Evolutionary conservation across 2,329 filamentous ascomycete genomes (phyloP).

Genomic region (Sphaerulina vaccinii): DNA sequence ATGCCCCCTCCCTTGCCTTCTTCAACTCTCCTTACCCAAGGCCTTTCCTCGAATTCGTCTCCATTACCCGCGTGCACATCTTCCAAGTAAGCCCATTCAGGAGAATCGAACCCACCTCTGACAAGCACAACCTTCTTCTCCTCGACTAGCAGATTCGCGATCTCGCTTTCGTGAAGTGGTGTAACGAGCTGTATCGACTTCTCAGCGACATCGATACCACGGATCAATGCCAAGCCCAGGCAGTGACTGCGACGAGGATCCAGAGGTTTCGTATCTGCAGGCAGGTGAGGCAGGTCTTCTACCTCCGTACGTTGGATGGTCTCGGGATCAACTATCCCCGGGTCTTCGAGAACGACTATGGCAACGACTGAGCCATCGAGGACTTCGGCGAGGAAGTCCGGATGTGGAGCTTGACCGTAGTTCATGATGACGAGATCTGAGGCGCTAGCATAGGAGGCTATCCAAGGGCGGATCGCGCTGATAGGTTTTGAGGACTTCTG

Average conservation of each 20-base stretch:
- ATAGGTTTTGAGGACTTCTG: conserved; percentile 49
- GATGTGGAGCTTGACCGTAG: conserved; percentile 63
- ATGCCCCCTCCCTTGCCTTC: conserved; percentile 29
- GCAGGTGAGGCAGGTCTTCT: conserved; percentile 63
- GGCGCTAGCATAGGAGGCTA: conserved; percentile 58
- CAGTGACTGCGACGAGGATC: conserved; percentile 60
- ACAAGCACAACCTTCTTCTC: conserved; percentile 58
- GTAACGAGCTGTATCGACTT: conserved; percentile 64
- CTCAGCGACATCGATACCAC: conserved; percentile 61
- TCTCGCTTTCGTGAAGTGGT: conserved; percentile 48
- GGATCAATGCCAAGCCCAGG: conserved; percentile 67
- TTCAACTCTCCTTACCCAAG: conserved; percentile 34
- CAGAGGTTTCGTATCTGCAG: conserved; percentile 51
- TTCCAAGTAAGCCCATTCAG: conserved; percentile 69
- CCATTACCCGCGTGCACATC: conserved; percentile 48
- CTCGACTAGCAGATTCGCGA: conserved; percentile 23
- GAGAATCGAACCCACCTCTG: conserved; percentile 66
- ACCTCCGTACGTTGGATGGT: conserved; percentile 44
- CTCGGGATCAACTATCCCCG: conserved; percentile 16
- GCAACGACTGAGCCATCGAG: conserved; percentile 71
- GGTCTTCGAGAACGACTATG: conserved; percentile 58
- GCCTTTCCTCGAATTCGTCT: conserved; percentile 24
- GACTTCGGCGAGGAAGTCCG: conserved; percentile 60
- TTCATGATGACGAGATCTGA: conserved; percentile 64
- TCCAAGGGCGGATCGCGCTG: conserved; percentile 58